A percentile compares a stretch with the other conserved stretches of the same genome.
Evolutionary conservation across 2,329 filamentous ascomycete genomes (phyloP).

Genomic region (Grosmannia clavigera): DNA sequence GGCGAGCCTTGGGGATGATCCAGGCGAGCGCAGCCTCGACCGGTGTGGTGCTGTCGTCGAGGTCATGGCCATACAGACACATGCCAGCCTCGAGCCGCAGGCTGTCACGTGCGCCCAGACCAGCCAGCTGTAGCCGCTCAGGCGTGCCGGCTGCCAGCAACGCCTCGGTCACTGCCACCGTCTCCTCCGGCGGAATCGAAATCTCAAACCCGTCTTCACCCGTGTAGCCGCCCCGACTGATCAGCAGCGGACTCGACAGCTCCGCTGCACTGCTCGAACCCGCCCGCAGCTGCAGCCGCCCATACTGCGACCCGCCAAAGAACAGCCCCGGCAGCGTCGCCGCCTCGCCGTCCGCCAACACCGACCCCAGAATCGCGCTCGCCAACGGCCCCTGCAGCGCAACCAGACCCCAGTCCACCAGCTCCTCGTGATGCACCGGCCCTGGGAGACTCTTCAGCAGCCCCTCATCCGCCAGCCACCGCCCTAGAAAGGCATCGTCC

Average conservation of each 20-base stretch:
- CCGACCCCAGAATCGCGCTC: slow-evolving; percentile 52
- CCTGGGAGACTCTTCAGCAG: slow-evolving; percentile 15
- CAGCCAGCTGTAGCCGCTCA: slow-evolving; percentile 61
- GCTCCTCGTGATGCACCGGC: slow-evolving; percentile 26
- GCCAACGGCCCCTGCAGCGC: slow-evolving; percentile 81
- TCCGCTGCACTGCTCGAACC: slow-evolving; percentile 24
- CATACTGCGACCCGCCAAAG: slow-evolving; percentile 65
- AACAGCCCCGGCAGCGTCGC: slow-evolving; percentile 54
- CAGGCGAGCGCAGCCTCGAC: slow-evolving; percentile 51
- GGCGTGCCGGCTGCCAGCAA: slow-evolving; percentile 53
- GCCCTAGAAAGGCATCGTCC: slow-evolving; percentile 64
- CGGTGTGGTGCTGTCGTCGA: slow-evolving; percentile 61
- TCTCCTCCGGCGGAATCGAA: slow-evolving; percentile 59
- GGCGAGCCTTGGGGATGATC: slow-evolving; percentile 74
- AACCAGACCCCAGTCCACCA: slow-evolving; percentile 64
- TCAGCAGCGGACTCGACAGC: slow-evolving; percentile 44
- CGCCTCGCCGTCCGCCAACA: slow-evolving; percentile 41
- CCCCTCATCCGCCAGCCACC: slow-evolving; percentile 51
- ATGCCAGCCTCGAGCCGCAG: slow-evolving; percentile 92
- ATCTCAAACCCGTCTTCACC: slow-evolving; percentile 98
- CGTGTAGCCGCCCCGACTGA: slow-evolving; percentile 88
- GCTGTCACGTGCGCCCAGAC: slow-evolving; percentile 82
- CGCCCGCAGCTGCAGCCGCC: slow-evolving; percentile 50
- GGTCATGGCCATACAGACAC: slow-evolving; percentile 99
- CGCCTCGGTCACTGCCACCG: slow-evolving; percentile 53